phyloP scores from a whole-genome alignment of 805 yeast species.

The Debaryomyces hansenii region DNA sequence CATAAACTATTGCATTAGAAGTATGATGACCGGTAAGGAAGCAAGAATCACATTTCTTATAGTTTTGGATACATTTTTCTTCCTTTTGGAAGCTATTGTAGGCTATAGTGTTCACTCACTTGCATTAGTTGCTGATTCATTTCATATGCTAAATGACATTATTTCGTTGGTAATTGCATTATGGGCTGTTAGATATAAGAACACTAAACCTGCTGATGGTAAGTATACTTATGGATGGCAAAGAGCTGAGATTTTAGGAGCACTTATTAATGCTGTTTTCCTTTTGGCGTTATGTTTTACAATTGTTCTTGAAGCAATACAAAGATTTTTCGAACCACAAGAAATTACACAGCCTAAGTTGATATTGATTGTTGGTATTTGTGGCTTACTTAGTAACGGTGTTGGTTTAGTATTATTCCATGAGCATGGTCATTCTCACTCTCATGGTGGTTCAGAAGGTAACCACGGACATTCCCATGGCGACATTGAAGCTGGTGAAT shows the following conservation, averaged over 20 bases:
- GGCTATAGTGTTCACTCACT: conserved; percentile 93
- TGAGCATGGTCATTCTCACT: conserved; percentile 55
- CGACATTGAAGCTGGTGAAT: conserved; percentile 4
- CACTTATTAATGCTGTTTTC: conserved; percentile 90
- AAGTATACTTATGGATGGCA: conserved; percentile 97
- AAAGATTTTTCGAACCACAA: conserved; percentile 81
- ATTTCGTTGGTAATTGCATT: conserved; percentile 85
- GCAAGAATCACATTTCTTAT: conserved; percentile 70
- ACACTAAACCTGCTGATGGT: conserved; percentile 76
- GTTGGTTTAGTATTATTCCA: conserved; percentile 87
- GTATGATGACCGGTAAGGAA: conserved; percentile 53
- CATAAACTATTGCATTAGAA: too few species aligned
- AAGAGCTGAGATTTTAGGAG: conserved; percentile 95
- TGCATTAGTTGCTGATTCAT: conserved; percentile 93
- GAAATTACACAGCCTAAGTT: conserved; percentile 79
- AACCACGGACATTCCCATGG: conserved; percentile 51
- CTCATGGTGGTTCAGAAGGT: conserved; percentile 45
- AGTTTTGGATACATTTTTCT: conserved; percentile 76
- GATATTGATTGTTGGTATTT: conserved; percentile 76
- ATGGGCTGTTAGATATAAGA: conserved; percentile 95
- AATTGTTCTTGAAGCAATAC: conserved; percentile 88
- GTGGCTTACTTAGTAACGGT: conserved; percentile 80
- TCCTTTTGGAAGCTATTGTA: conserved; percentile 78
- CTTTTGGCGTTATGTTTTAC: conserved; percentile 89
- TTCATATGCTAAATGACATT: conserved; percentile 96